A percentile compares a stretch with the other conserved stretches of the same genome.
Evolutionary conservation across 2,329 filamentous ascomycete species (phyloP).

Genomic region (Sarocladiaceae sp.): DNA sequence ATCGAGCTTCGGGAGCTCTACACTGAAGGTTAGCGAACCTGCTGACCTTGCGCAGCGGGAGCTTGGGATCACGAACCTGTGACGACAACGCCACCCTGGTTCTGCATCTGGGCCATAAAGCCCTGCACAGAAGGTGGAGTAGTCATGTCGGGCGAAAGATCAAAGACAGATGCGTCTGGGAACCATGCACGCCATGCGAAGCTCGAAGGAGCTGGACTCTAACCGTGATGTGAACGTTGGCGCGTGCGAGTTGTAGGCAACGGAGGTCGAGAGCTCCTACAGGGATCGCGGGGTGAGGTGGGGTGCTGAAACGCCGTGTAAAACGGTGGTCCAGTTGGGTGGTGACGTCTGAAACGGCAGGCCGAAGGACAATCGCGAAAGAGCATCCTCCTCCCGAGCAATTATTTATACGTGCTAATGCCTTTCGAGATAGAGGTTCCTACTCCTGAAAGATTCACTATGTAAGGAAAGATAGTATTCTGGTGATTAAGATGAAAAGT

Average conservation of each 20-base stretch:
- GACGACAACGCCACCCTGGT: constrained; percentile 40
- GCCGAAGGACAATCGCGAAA: too few species aligned
- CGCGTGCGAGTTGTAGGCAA: not conserved
- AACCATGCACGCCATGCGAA: not conserved
- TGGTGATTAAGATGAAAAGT: too few species aligned
- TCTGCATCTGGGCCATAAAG: constrained; percentile 42
- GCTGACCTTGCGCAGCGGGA: not conserved
- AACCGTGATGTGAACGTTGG: not conserved
- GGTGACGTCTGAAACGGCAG: not conserved
- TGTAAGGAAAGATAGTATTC: too few species aligned
- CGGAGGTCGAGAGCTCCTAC: constrained; percentile 1
- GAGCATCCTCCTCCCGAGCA: too few species aligned
- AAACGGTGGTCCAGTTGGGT: not conserved
- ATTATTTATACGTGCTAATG: too few species aligned
- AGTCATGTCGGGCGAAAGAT: not conserved
- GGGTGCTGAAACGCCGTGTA: not conserved
- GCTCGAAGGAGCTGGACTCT: not conserved
- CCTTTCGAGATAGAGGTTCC: too few species aligned
- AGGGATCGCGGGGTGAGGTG: constrained; percentile 7
- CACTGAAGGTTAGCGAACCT: not conserved
- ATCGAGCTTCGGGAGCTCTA: constrained; percentile 81
- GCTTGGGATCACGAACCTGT: constrained; percentile 30
- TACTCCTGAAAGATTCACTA: too few species aligned
- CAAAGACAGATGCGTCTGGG: not conserved
- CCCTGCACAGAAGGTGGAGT: constrained; percentile 20